A percentile compares a stretch with the other conserved stretches of the same genome.
These are phyloP conservation scores for Fusarium scirpi DNA, from an alignment of 2,329 filamentous ascomycete genomes.

Conservation along the genomic window DNA sequence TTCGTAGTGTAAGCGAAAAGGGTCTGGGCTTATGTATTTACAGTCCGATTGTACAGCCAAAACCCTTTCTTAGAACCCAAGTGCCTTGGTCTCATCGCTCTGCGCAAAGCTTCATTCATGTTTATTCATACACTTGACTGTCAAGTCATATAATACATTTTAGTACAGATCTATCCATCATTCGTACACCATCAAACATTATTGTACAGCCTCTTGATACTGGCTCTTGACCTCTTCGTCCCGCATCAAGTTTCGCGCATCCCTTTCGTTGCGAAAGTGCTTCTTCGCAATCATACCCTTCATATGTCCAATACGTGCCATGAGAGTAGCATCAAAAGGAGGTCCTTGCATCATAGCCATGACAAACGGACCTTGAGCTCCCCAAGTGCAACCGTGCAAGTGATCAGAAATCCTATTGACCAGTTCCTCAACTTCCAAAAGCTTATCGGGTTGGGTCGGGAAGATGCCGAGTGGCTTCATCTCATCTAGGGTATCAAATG, in stretches of 20 bases:
- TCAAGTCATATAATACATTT: constrained; percentile 1
- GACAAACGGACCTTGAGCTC: constrained; percentile 54
- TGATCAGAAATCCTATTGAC: constrained; percentile 50
- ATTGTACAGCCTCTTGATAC: not conserved
- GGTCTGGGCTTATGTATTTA: too few relatives aligned
- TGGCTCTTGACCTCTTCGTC: not conserved
- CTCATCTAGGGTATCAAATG: constrained; percentile 70
- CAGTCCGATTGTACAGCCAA: too few relatives aligned
- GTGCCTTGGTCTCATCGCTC: not conserved
- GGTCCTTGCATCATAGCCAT: constrained; percentile 55
- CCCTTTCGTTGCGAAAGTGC: constrained; percentile 3
- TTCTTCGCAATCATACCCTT: constrained; percentile 13
- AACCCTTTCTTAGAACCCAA: too few relatives aligned
- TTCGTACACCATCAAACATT: not conserved
- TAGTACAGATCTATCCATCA: not conserved
- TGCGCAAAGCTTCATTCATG: not conserved
- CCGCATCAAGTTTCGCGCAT: not conserved
- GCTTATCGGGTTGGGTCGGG: constrained; percentile 63
- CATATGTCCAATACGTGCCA: constrained; percentile 40
- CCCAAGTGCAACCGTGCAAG: constrained; percentile 52
- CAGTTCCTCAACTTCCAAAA: constrained; percentile 35
- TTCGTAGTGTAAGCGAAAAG: too few relatives aligned
- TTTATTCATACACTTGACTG: not conserved
- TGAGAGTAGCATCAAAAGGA: constrained; percentile 50
- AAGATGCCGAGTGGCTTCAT: constrained; percentile 74